A percentile compares a stretch with the other conserved stretches of the same genome.
phyloP scores from a whole-genome alignment of 441 rosid genomes.

The Raphanus hybrid region DNA sequence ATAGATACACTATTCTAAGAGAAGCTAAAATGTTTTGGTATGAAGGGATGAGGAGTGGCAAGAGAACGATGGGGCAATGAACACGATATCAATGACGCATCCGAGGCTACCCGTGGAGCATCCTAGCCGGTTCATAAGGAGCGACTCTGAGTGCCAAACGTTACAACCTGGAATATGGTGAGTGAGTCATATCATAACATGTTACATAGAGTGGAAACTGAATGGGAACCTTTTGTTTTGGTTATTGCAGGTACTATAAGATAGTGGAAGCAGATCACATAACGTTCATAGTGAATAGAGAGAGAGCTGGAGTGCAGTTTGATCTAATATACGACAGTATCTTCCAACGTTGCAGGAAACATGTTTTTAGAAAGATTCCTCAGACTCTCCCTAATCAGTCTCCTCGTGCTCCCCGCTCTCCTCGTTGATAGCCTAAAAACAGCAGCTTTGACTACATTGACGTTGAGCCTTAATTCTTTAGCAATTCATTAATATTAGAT shows the following conservation, averaged over 20 bases:
- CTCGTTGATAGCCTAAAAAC: slow-evolving; percentile 1
- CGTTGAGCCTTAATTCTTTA: background rate
- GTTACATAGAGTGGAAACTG: background rate
- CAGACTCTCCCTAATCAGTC: slow-evolving; percentile 65
- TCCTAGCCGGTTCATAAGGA: slow-evolving; percentile 54
- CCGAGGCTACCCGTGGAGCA: slow-evolving; percentile 90
- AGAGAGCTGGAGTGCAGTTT: slow-evolving; percentile 91
- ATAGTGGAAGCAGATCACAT: slow-evolving; percentile 93
- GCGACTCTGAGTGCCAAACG: slow-evolving; percentile 70
- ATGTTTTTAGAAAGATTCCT: slow-evolving; percentile 64
- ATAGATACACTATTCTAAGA: background rate
- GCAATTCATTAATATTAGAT: slow-evolving; percentile 11
- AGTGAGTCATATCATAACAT: slow-evolving; percentile 37
- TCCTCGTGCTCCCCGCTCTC: slow-evolving; percentile 33
- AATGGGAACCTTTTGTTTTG: background rate
- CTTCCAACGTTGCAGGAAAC: slow-evolving; percentile 90
- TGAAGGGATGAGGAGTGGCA: slow-evolving; percentile 95
- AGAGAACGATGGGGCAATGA: slow-evolving; percentile 95
- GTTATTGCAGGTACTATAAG: slow-evolving; percentile 86
- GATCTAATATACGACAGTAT: slow-evolving; percentile 87
- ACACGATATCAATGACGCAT: slow-evolving; percentile 93
- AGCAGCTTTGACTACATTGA: slow-evolving; percentile 27
- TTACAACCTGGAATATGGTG: slow-evolving; percentile 88
- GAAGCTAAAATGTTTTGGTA: background rate
- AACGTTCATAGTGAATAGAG: slow-evolving; percentile 79